phyloP scores from a whole-genome alignment of 768 basidiomycete genomes.

The Tulasnella sp. region DNA sequence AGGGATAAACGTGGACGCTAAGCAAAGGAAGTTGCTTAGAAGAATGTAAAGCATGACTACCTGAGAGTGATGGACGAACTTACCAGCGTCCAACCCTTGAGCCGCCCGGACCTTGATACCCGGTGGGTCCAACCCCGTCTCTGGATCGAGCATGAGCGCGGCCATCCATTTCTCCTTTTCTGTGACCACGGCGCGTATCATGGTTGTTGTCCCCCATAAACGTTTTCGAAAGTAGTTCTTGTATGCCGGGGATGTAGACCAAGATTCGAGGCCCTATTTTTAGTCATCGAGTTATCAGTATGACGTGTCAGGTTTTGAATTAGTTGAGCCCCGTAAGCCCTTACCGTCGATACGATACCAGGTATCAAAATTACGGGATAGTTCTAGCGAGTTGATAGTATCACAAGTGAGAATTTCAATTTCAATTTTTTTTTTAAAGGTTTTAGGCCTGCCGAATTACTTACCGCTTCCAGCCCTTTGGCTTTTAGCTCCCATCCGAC shows the following conservation, averaged over 20 bases:
- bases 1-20: constrained; percentile 36
- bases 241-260: constrained; percentile 82
- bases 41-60: constrained; percentile 15
- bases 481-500: constrained; percentile 37
- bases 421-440: too few species aligned
- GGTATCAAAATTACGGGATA: constrained; percentile 82
- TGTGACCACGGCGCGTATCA: constrained; percentile 75
- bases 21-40: constrained; percentile 13
- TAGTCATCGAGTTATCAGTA: neutral
- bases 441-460: too few species aligned
- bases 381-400: too few species aligned
- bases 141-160: constrained; percentile 81
- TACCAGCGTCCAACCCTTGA: constrained; percentile 81
- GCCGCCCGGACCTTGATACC: constrained; percentile 82
- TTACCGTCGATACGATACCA: constrained; percentile 78
- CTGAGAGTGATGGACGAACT: constrained; percentile 44
- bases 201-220: constrained; percentile 38
- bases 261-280: constrained; percentile 71
- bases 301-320: neutral
- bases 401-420: too few species aligned
- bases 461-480: constrained; percentile 34
- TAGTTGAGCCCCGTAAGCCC: too few species aligned
- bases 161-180: constrained; percentile 84
- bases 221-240: constrained; percentile 88
- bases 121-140: constrained; percentile 82